Base-by-base conservation (phyloP, 2,329 filamentous ascomycete species). In the Dendryphion nanum region DNA sequence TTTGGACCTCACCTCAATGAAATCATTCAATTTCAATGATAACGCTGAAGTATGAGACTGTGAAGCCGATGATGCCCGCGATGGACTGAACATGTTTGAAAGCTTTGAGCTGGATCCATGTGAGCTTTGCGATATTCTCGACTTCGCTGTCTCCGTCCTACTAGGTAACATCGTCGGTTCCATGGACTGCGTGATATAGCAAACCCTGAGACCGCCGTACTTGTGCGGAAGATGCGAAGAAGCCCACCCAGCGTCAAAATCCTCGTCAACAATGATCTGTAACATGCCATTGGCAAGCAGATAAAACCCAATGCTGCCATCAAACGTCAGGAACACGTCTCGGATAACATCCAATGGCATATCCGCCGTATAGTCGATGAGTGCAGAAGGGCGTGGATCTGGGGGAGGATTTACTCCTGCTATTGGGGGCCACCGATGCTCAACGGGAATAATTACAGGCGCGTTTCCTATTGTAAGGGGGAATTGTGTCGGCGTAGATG, bases 171-270 rank as follows among this genome's bases (percentile, higher is more conserved):
- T 48, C 2, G 50, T 53, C 2, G 47, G 39, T 13, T 47, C 36
- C 30, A 47, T 19, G 4, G 28, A 41, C n/a, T 50, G 41, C 4
- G 33, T 14, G 13, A 53, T 47, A 23, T 50, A 53, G 23, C 39
- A 53, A 1, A 53, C 40, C 15, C 44, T 44, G 5, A 53, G 19
- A 1, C 50, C 47, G 7, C 45, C 45, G 32, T 47, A 53, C 18
- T 47, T 48, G 31, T 50, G 43, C 12, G 50, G 50, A 2, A 48
- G 38, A 33, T 53, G 45, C 3, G 50, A 50, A 2, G 45, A 41
- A 2, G 50, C 50, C 47, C 45, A 50, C 13, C 13, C 16, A 1
- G 21, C 38, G 21, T 53, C 47, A 20, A 53, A 53, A 2, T 41
- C 33, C 14, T 47, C 38, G 3, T 33, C 29, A 2, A 53, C 45